Percentiles rank a stretch among this genome's conserved stretches.
Evolutionary conservation across 257 asterid species (phyloP).

Genomic region (Primulina tabacum): DNA sequence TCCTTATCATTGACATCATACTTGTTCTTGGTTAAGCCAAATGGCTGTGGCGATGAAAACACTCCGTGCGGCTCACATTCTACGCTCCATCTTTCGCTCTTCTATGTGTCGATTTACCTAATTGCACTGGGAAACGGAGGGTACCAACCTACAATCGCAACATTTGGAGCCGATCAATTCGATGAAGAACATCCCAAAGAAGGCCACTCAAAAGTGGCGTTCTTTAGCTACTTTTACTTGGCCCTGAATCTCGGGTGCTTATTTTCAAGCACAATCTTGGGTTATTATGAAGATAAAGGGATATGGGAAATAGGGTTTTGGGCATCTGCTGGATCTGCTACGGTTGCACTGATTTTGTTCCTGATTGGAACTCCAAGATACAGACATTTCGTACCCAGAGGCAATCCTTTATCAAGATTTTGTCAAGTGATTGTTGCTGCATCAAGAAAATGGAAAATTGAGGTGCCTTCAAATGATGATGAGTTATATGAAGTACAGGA

Average conservation of each 20-base stretch:
- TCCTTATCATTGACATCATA: constrained; percentile 57
- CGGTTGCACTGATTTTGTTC: constrained; percentile 50
- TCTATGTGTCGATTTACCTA: constrained; percentile 71
- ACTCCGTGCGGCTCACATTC: constrained; percentile 52
- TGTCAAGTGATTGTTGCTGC: constrained; percentile 79
- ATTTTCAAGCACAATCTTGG: constrained; percentile 74
- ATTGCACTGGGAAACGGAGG: constrained; percentile 97
- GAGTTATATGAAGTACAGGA: constrained; percentile 53
- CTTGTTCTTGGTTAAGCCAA: constrained; percentile 59
- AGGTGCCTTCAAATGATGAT: constrained; percentile 40
- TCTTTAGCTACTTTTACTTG: constrained; percentile 86
- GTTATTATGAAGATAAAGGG: constrained; percentile 75
- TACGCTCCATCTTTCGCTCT: constrained; percentile 42
- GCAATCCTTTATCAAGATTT: constrained; percentile 75
- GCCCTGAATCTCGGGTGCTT: constrained; percentile 81
- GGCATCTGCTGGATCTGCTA: constrained; percentile 78
- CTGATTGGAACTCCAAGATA: constrained; percentile 65
- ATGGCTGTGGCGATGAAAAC: constrained; percentile 64
- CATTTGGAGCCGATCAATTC: constrained; percentile 93
- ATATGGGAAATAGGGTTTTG: constrained; percentile 80
- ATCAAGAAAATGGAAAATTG: constrained; percentile 52
- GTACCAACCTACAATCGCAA: constrained; percentile 83
- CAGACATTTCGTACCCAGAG: constrained; percentile 60
- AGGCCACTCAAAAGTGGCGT: constrained; percentile 74
- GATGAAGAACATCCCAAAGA: constrained; percentile 73